Percentiles rank a stretch among this genome's conserved stretches.
phyloP scores from a whole-genome alignment of 1,284 basidiomycete genomes.

The Microbotryomycetes sp. region DNA sequence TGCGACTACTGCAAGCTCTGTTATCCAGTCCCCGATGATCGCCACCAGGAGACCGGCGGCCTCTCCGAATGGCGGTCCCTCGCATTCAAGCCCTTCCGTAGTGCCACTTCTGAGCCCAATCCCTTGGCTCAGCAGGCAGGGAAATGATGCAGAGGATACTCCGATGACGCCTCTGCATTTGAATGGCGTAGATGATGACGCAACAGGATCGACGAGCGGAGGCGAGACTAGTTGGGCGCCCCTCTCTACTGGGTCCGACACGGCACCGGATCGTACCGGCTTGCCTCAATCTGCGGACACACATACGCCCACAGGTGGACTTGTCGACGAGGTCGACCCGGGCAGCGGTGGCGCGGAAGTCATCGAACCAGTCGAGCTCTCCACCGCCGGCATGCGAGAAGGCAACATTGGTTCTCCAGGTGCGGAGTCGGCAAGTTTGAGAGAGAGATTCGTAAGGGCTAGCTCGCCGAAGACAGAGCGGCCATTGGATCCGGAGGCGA shows the following conservation, averaged over 20 bases:
- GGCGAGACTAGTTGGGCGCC: neutral
- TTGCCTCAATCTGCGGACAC: neutral
- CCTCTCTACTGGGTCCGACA: neutral
- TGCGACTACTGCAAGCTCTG: neutral
- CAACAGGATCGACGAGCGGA: too few relatives aligned
- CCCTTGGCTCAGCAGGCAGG: conserved; percentile 19
- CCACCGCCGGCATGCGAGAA: conserved; percentile 3
- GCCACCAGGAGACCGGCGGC: neutral
- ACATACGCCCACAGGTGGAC: conserved; percentile 27
- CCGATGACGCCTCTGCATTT: neutral
- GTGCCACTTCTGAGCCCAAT: conserved; percentile 29
- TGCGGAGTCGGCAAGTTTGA: conserved; percentile 9
- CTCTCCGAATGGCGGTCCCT: neutral
- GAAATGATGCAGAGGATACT: neutral
- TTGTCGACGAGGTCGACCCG: conserved; percentile 30
- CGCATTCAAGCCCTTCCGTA: conserved; percentile 15
- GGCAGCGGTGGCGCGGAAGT: conserved; percentile 20
- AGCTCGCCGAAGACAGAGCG: conserved; percentile 22
- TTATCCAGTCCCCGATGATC: neutral
- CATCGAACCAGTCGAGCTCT: conserved; percentile 18
- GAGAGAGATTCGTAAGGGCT: conserved; percentile 25
- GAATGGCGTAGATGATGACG: too few relatives aligned
- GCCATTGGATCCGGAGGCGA: neutral
- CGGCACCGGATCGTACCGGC: neutral
- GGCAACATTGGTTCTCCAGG: neutral